Percentiles rank a stretch among this genome's conserved stretches.
Conservation (phyloP, 1,139 yeast genomes). For the Candida mesenterica region DNA sequence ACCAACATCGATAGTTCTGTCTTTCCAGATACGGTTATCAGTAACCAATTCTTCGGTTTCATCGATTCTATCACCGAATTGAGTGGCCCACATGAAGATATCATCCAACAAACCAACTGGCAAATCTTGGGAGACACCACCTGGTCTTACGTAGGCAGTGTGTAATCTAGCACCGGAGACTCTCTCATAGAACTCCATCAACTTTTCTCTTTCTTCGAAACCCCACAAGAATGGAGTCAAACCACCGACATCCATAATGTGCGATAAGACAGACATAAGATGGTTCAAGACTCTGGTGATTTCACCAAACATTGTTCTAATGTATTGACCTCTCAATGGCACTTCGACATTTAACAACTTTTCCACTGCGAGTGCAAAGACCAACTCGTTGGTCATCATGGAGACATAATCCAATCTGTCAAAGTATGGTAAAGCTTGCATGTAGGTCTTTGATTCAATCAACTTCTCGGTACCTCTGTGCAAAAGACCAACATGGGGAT, state of each 20-base stretch:
- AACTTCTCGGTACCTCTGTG: constrained; percentile 90
- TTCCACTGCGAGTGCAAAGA: constrained; percentile 81
- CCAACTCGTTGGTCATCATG: constrained; percentile 92
- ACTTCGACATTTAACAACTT: constrained; percentile 82
- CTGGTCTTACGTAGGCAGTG: constrained; percentile 86
- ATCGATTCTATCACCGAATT: constrained; percentile 89
- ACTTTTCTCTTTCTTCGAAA: constrained; percentile 88
- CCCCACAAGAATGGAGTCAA: constrained; percentile 94
- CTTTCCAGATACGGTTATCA: constrained; percentile 91
- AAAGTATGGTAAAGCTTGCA: constrained; percentile 86
- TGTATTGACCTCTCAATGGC: constrained; percentile 81
- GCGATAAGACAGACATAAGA: constrained; percentile 82
- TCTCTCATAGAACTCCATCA: constrained; percentile 91
- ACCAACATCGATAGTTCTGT: constrained; percentile 81
- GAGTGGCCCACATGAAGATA: constrained; percentile 95
- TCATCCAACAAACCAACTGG: constrained; percentile 87
- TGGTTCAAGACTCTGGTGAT: constrained; percentile 83
- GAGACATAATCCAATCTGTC: constrained; percentile 87
- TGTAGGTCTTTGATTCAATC: constrained; percentile 79
- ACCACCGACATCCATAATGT: constrained; percentile 95
- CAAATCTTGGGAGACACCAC: constrained; percentile 87
- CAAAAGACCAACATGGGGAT: constrained; percentile 84
- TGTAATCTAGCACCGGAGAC: constrained; percentile 90
- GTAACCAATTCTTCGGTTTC: constrained; percentile 88
- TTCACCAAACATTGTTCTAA: constrained; percentile 84